These are phyloP conservation scores for Petrea volubilis DNA, from an alignment of 257 asterid genomes.

Conservation along the genomic window DNA sequence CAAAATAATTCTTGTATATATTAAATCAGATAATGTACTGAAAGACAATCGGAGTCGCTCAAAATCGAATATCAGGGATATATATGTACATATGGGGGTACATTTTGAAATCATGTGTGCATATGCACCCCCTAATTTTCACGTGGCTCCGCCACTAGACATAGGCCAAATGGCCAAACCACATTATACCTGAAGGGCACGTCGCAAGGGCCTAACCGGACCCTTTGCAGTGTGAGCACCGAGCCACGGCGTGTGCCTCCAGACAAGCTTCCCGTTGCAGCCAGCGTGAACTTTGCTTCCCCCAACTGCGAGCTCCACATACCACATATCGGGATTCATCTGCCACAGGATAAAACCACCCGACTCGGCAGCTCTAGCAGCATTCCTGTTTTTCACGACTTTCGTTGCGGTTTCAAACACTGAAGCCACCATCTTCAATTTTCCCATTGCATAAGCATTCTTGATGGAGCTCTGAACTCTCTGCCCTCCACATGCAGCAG, in stretches of 20 bases:
- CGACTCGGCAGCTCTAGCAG: slow-evolving; percentile 55
- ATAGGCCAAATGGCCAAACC: no score
- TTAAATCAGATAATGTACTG: no score
- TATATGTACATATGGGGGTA: no score
- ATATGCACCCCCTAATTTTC: no score
- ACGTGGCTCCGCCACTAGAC: no score
- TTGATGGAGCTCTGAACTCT: slow-evolving; percentile 59
- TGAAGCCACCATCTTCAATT: slow-evolving; percentile 76
- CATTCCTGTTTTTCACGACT: slow-evolving; percentile 65
- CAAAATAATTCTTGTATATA: no score
- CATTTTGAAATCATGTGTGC: no score
- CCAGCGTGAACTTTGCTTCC: slow-evolving; percentile 88
- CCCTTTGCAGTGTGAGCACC: slow-evolving; percentile 87
- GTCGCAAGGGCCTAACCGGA: slow-evolving; percentile 78
- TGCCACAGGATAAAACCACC: slow-evolving; percentile 91
- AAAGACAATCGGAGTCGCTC: no score
- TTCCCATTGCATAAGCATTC: slow-evolving; percentile 86
- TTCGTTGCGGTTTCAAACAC: slow-evolving; percentile 78
- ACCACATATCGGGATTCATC: slow-evolving; percentile 88
- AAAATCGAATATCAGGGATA: no score
- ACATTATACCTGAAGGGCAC: slow-evolving; percentile 94
- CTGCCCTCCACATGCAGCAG: slow-evolving; percentile 83
- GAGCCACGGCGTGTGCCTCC: slow-evolving; percentile 94
- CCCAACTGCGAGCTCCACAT: slow-evolving; percentile 82
- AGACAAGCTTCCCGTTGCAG: slow-evolving; percentile 78